phyloP scores from a whole-genome alignment of 2,329 filamentous ascomycete species.

The Cladobotryum mycophilum region DNA sequence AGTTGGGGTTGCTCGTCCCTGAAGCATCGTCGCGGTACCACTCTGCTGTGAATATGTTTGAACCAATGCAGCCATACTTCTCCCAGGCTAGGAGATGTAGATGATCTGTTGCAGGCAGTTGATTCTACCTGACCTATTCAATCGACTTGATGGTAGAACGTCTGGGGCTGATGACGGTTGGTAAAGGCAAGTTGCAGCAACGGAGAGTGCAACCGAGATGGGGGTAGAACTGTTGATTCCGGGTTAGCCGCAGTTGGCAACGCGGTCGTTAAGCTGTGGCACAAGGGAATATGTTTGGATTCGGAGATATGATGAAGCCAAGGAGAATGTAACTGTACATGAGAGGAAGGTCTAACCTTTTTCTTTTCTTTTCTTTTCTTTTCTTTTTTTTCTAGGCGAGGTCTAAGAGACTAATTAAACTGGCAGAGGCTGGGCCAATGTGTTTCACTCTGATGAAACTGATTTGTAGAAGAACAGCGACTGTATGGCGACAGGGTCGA shows the following conservation, averaged over 20 bases:
- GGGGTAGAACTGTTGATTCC: neutral
- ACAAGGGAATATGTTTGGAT: neutral
- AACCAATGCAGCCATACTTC: constrained; percentile 76
- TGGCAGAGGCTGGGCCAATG: neutral
- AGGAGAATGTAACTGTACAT: neutral
- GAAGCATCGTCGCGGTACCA: constrained; percentile 67
- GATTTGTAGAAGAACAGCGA: neutral
- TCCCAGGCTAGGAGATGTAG: neutral
- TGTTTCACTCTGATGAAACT: constrained; percentile 12
- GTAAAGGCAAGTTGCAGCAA: neutral
- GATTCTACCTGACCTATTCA: neutral
- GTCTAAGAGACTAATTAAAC: neutral
- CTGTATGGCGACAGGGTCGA: constrained; percentile 28
- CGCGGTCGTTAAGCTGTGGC: too few relatives aligned
- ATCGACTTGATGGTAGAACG: neutral
- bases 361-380: neutral
- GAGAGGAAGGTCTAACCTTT: neutral
- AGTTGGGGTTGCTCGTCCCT: constrained; percentile 59
- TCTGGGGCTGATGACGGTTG: constrained; percentile 2
- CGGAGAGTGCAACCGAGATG: neutral
- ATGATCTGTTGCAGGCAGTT: neutral
- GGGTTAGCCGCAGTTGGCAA: neutral
- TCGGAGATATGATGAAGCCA: constrained; percentile 1
- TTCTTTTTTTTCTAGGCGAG: constrained; percentile 8
- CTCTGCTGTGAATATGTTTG: constrained; percentile 75